Evolutionary conservation across 768 basidiomycete genomes (phyloP).

Genomic region (Tricholoma terreum): DNA sequence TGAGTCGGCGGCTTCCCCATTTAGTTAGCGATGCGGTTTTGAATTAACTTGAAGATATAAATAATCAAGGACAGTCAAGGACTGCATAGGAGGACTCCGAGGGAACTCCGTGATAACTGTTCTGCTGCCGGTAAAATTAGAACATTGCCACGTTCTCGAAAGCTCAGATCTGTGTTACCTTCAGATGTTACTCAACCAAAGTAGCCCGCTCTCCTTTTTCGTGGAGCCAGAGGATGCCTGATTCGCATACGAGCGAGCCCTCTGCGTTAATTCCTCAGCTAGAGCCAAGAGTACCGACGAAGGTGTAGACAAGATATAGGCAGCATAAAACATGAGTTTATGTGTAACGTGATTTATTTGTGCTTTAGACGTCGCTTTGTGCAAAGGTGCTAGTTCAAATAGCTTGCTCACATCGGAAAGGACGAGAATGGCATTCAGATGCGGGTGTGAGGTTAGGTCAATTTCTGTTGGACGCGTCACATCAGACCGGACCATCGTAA

Average conservation of each 20-base stretch:
- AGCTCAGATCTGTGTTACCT: constrained; percentile 4
- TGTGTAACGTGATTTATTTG: constrained; percentile 42
- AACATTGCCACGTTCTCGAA: too few relatives aligned
- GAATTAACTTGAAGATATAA: too few relatives aligned
- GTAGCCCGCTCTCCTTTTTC: neutral
- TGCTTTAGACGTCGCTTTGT: neutral
- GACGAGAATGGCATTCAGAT: constrained; percentile 40
- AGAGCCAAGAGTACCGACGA: constrained; percentile 36
- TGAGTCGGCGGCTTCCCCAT: too few relatives aligned
- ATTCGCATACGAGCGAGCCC: constrained; percentile 3
- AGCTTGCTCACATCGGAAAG: constrained; percentile 54
- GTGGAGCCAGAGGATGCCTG: neutral
- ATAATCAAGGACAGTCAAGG: too few relatives aligned
- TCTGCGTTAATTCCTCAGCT: constrained; percentile 37
- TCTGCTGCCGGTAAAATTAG: too few relatives aligned
- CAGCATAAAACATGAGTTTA: constrained; percentile 71
- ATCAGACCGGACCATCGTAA: constrained; percentile 23
- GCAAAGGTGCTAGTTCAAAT: constrained; percentile 25
- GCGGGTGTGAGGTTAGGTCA: constrained; percentile 35
- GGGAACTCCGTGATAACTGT: too few relatives aligned
- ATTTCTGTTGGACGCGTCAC: constrained; percentile 14
- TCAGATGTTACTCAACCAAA: constrained; percentile 2
- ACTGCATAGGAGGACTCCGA: too few relatives aligned
- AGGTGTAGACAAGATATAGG: constrained; percentile 53
- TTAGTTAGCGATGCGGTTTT: too few relatives aligned